Base-by-base conservation (phyloP, 2,329 filamentous ascomycete genomes). In the Metarhizium guizhouense region DNA sequence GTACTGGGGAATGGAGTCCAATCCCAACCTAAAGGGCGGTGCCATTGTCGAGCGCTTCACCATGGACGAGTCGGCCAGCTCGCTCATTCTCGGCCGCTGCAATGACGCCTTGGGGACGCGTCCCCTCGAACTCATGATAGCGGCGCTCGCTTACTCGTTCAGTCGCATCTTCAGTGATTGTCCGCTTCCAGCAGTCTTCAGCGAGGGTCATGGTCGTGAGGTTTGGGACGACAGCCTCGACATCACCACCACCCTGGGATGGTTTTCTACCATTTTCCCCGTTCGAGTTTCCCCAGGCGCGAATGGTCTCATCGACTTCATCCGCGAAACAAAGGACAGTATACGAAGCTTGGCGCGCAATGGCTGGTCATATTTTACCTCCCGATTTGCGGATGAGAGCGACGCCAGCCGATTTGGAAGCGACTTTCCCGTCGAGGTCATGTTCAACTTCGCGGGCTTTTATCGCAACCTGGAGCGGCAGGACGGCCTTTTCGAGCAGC, bases 361-460 rank as follows among this genome's bases (percentile, higher is more conserved):
- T 53, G 72, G 72, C 0, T 61, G 64, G 40, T 62, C 66, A 1
- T 74, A 74, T 58, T 75, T 75, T 57, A 67, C 70, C 0, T 64
- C 65, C 3, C 64, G 66, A 6, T 74, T 70, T 58, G 58, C 59
- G 1, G 59, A 68, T 2, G 68, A 73, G 56, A 64, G 64, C n/a
- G 62, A 66, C 0, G 70, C 75, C 38, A 40, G 38, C 4, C 14
- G 38, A 7, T 16, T 40, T 25, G 25, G 25, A 25, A 25, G 10
- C 8, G 38, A 40, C 13, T 40, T 40, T 16, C 38, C 38, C 5
- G 38, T 40, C 58, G 78, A 80, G 59, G 59, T 80, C 2, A 63
- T 74, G 0, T 77, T 80, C 66, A 79, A 80, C 61, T 80, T 76
- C 56, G 75, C 10, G 66, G 72, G 51, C 72, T 25, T 49, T 7